Base-by-base conservation (phyloP, 192 early-diverging fungal species). In the Paraglomus brasilianum region DNA sequence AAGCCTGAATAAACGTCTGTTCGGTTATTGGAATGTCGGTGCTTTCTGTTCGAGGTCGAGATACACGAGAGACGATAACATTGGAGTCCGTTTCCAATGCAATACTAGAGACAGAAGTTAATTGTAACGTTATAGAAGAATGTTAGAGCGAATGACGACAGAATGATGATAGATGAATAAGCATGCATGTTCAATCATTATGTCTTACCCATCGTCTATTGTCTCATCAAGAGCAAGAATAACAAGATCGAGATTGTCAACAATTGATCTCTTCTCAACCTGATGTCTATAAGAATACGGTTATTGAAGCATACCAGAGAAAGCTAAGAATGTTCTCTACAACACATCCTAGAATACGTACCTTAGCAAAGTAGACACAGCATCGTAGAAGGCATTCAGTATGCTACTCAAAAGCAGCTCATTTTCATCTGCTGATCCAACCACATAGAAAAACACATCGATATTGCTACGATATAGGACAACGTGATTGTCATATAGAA, bases 401-500 rank as follows among this genome's bases (percentile, higher is more conserved):
- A 92, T 88, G 41, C 83, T 81, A 36, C 78, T 74, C 51, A 98
- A 86, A 75, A 97, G 83, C 19, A 97, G 76, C 79, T 98, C 96
- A 79, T 98, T 98, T 76, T 97, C 94, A 63, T 98, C 93, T 15
- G 86, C 79, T 36, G 87, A 87, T 3, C 94, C 95, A 17, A 98
- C 87, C 50, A 97, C 82, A 76, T 95, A 96, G 73, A 98, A 89
- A 64, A 92, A 89, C 49, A 93, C 86, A 72, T 97, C 95, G 72
- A 91, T 88, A 42, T 88, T 83, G 75, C 83, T 86, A 58, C 90
- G 89, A 82, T 93, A 95, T 5, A 95, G 80, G 52, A 97, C 90
- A 13, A 96, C 87, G 50, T 95, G 92, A 52, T 91, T 92, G 63
- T 98, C 95, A 59, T 93, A 93, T 69, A 98, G 77, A n/a, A 97